A percentile compares a stretch with the other conserved stretches of the same genome.
Evolutionary conservation across 805 yeast genomes (phyloP).

Genomic region (Yarrowia alimentaria): DNA sequence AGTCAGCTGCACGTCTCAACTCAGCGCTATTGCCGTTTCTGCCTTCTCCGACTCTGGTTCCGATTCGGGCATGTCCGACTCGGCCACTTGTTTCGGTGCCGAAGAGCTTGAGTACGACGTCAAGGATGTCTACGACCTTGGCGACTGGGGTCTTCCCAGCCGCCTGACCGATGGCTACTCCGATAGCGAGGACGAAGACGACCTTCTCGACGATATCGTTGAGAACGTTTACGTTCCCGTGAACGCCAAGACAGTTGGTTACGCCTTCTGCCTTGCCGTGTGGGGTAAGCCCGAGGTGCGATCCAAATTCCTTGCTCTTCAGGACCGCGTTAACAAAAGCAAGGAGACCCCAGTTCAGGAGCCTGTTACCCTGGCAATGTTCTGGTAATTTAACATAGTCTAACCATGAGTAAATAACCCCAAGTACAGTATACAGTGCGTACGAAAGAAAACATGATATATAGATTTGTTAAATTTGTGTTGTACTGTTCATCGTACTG

Average conservation of each 20-base stretch:
- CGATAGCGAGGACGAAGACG: constrained; percentile 27
- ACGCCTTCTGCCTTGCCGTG: constrained; percentile 22
- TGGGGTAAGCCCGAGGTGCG: constrained; percentile 28
- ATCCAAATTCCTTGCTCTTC: constrained; percentile 21
- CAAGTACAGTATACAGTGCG: too few relatives aligned
- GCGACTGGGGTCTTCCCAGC: constrained; percentile 25
- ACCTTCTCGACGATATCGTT: constrained; percentile 25
- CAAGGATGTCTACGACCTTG: constrained; percentile 26
- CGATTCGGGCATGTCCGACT: constrained; percentile 29
- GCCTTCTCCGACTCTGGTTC: constrained; percentile 28
- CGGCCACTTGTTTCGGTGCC: constrained; percentile 28
- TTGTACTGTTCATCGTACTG: too few relatives aligned
- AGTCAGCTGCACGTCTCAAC: constrained; percentile 28
- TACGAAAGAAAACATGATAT: too few relatives aligned
- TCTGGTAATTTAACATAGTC: constrained; percentile 20
- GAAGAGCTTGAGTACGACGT: constrained; percentile 21
- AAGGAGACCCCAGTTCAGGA: constrained; percentile 16
- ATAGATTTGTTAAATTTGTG: neutral
- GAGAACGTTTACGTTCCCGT: constrained; percentile 13
- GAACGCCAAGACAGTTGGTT: constrained; percentile 22
- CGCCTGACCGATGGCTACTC: constrained; percentile 25
- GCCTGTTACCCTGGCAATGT: constrained; percentile 24
- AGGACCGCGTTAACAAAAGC: constrained; percentile 10
- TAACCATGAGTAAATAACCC: too few relatives aligned
- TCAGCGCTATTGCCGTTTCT: constrained; percentile 27